These are phyloP conservation scores for Patellifolia procumbens DNA, from an alignment of 179 eudicot species.

Conservation along the genomic window DNA sequence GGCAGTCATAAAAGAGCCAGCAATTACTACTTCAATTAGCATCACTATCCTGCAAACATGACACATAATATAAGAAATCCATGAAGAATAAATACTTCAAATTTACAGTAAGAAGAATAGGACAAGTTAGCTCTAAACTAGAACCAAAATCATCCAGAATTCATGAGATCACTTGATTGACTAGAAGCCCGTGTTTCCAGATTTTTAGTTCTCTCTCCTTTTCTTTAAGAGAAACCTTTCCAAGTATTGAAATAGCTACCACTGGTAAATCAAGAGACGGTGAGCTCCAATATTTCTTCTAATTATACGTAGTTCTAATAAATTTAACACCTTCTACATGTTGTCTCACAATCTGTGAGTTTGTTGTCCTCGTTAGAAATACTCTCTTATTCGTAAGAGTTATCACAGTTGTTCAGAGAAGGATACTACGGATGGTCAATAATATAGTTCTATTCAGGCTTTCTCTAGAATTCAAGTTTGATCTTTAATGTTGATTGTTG, in stretches of 20 bases:
- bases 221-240: neutral
- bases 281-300: neutral
- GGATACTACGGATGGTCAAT: neutral
- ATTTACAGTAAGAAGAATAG: too few species aligned
- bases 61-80: slow-evolving; percentile 17
- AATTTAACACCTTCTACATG: too few species aligned
- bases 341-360: too few species aligned
- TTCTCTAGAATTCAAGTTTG: too few species aligned
- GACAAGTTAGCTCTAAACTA: too few species aligned
- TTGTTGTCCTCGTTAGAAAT: too few species aligned
- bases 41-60: slow-evolving; percentile 77
- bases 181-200: neutral
- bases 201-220: neutral
- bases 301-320: too few species aligned
- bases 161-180: too few species aligned
- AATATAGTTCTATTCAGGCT: neutral
- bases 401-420: neutral
- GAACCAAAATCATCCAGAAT: too few species aligned
- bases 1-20: slow-evolving; percentile 78
- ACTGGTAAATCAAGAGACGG: neutral
- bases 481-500: too few species aligned
- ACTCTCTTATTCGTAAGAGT: too few species aligned
- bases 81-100: too few species aligned
- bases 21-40: slow-evolving; percentile 82
- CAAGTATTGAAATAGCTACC: neutral